Evolutionary conservation across 2,329 filamentous ascomycete species (phyloP).

Genomic region (Ceratocystis harringtonii): DNA sequence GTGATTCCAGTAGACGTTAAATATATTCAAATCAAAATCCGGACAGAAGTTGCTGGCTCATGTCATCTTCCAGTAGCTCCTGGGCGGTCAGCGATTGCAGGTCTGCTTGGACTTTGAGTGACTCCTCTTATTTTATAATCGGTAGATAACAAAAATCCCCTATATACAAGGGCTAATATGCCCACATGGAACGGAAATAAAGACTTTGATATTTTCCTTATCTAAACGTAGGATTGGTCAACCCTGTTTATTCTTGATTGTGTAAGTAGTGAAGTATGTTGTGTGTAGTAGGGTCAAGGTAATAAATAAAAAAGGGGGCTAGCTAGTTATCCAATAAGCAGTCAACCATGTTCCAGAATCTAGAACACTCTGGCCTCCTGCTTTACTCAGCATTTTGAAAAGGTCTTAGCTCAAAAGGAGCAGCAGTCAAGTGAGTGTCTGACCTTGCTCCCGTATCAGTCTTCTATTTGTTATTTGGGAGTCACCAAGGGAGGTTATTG

Average conservation of each 20-base stretch:
- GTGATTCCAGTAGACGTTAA: too few species aligned
- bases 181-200: neutral
- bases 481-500: neutral
- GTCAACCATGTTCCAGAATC: neutral
- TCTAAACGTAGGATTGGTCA: neutral
- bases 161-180: neutral
- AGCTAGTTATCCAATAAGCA: neutral
- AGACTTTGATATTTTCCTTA: neutral
- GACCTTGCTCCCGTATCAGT: neutral
- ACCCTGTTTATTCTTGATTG: too few species aligned
- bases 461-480: neutral
- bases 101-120: too few species aligned
- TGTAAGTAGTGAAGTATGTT: too few species aligned
- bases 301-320: neutral
- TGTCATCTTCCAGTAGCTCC: too few species aligned
- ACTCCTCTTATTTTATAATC: too few species aligned
- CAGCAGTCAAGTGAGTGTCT: too few species aligned
- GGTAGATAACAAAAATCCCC: neutral
- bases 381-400: neutral
- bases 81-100: too few species aligned
- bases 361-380: slow-evolving; percentile 1
- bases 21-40: too few species aligned
- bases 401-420: too few species aligned
- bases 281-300: neutral
- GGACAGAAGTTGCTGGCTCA: too few species aligned